Evolutionary conservation across 1,284 basidiomycete species (phyloP).

Genomic region (Afroboletus lepidellus): DNA sequence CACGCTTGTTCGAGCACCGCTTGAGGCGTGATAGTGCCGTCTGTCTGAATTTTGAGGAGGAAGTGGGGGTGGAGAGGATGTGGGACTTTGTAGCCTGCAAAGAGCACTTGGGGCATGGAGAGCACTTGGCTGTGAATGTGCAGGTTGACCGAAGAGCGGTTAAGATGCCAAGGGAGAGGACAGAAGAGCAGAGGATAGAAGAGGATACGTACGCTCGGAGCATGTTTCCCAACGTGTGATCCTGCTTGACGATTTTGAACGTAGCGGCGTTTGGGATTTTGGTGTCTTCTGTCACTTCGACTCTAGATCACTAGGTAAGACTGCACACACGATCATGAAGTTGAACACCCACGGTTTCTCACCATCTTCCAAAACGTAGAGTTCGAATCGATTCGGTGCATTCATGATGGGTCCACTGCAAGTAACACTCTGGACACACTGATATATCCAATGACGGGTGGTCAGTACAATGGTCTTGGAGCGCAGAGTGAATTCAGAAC

Average conservation of each 20-base stretch:
- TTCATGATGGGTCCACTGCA: conserved; percentile 60
- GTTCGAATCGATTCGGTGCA: conserved; percentile 89
- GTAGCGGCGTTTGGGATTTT: conserved; percentile 89
- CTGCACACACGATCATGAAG: background rate
- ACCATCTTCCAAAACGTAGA: conserved; percentile 88
- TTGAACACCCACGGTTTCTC: conserved; percentile 78
- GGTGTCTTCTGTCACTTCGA: background rate
- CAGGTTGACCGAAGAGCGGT: conserved; percentile 8
- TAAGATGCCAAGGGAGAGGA: background rate
- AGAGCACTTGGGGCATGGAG: conserved; percentile 81
- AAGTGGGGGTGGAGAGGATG: conserved; percentile 96
- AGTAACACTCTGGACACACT: background rate
- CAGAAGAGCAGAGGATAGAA: background rate
- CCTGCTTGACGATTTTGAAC: conserved; percentile 92
- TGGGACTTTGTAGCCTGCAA: conserved; percentile 97
- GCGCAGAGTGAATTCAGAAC: conserved; percentile 1
- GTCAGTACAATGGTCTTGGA: background rate
- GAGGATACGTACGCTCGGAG: conserved; percentile 75
- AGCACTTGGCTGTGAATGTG: conserved; percentile 73
- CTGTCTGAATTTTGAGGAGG: conserved; percentile 93
- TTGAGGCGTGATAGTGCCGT: conserved; percentile 83
- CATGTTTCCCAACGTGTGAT: conserved; percentile 97
- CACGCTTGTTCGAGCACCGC: conserved; percentile 85
- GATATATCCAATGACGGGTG: background rate
- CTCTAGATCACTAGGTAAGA: background rate